Percentiles rank a stretch among this genome's conserved stretches.
These are phyloP conservation scores for Monilinia vaccinii-corymbosi DNA, from an alignment of 2,329 filamentous ascomycete species.

Conservation along the genomic window DNA sequence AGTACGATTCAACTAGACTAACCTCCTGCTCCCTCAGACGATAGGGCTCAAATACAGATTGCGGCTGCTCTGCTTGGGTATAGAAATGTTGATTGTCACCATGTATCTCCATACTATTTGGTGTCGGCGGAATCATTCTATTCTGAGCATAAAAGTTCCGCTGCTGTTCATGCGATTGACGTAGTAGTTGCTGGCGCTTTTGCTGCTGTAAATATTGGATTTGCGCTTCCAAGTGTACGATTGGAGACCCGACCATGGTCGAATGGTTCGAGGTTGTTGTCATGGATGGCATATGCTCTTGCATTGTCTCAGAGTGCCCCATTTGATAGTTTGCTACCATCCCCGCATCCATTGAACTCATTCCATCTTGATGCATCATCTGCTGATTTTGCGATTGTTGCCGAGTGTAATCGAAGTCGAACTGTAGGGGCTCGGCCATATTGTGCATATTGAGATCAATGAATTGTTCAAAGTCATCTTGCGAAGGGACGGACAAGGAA, in stretches of 20 bases:
- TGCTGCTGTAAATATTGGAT: constrained; percentile 58
- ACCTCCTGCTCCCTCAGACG: constrained; percentile 61
- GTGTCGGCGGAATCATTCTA: constrained; percentile 65
- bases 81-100: constrained; percentile 49
- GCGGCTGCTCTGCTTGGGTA: constrained; percentile 42
- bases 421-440: constrained; percentile 45
- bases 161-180: constrained; percentile 39
- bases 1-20: constrained; percentile 27
- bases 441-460: constrained; percentile 50
- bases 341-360: constrained; percentile 39
- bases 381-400: constrained; percentile 24
- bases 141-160: constrained; percentile 44
- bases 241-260: constrained; percentile 32
- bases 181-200: constrained; percentile 47
- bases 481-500: constrained; percentile 39
- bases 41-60: constrained; percentile 52
- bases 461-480: constrained; percentile 57
- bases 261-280: constrained; percentile 36
- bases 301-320: constrained; percentile 32
- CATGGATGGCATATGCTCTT: constrained; percentile 41
- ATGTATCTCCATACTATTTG: constrained; percentile 71
- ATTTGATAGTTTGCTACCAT: constrained; percentile 30
- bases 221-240: constrained; percentile 50
- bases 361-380: constrained; percentile 23
- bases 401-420: constrained; percentile 49